A percentile compares a stretch with the other conserved stretches of the same genome.
These are phyloP conservation scores for Wickerhamiella infanticola DNA, from an alignment of 1,139 yeast genomes.

Conservation along the genomic window DNA sequence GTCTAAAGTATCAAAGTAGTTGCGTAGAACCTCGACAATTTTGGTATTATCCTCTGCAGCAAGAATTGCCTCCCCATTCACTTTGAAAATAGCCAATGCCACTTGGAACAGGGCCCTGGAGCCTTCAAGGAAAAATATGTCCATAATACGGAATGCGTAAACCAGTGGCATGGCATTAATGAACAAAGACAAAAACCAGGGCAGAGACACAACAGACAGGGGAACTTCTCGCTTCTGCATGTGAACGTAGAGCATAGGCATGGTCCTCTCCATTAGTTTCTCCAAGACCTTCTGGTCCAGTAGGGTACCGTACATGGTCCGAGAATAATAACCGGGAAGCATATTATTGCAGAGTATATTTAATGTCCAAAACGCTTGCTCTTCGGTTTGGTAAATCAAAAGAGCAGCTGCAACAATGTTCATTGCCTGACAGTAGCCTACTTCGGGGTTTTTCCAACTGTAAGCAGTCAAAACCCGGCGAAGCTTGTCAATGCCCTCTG, in stretches of 20 bases:
- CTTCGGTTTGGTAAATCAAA: slow-evolving; percentile 87
- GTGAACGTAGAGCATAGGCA: slow-evolving; percentile 84
- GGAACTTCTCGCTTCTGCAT: slow-evolving; percentile 70
- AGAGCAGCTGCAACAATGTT: slow-evolving; percentile 92
- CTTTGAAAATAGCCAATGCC: slow-evolving; percentile 70
- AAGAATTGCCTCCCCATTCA: slow-evolving; percentile 73
- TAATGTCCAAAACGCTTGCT: slow-evolving; percentile 93
- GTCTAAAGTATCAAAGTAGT: slow-evolving; percentile 64
- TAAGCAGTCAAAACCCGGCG: slow-evolving; percentile 84
- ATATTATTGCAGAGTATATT: slow-evolving; percentile 67
- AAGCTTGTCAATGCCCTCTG: slow-evolving; percentile 70
- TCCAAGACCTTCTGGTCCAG: slow-evolving; percentile 91
- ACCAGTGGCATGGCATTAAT: slow-evolving; percentile 89
- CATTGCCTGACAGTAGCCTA: slow-evolving; percentile 99
- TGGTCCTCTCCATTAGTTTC: slow-evolving; percentile 69
- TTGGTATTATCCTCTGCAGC: slow-evolving; percentile 83
- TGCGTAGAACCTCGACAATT: slow-evolving; percentile 70
- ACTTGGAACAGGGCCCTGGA: slow-evolving; percentile 83
- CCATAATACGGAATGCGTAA: slow-evolving; percentile 82
- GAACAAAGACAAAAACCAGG: slow-evolving; percentile 90
- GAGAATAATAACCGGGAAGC: slow-evolving; percentile 92
- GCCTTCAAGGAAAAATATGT: slow-evolving; percentile 83
- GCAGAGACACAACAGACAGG: slow-evolving; percentile 82
- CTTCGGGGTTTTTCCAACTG: slow-evolving; percentile 94
- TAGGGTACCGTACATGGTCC: slow-evolving; percentile 94